These are phyloP conservation scores for Arxiozyma heterogenica DNA, from an alignment of 1,139 yeast species.

Conservation along the genomic window DNA sequence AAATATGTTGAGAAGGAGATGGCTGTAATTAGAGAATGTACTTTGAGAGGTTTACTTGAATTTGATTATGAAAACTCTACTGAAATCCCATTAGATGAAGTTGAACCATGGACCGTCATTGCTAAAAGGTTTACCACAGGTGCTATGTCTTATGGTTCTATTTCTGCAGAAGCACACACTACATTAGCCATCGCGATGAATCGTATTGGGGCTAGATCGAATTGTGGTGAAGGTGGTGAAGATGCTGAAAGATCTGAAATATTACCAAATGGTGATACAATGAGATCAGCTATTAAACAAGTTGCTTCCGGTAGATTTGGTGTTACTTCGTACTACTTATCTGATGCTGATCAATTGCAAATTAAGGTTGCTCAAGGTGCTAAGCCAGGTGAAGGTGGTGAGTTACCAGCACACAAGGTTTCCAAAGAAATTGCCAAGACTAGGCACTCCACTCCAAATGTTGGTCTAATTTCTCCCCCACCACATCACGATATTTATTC, in stretches of 20 bases:
- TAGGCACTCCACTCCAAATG: slow-evolving; percentile 94
- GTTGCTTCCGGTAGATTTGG: slow-evolving; percentile 98
- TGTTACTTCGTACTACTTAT: slow-evolving; percentile 86
- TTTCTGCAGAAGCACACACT: slow-evolving; percentile 96
- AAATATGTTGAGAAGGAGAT: slow-evolving; percentile 82
- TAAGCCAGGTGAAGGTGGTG: slow-evolving; percentile 99
- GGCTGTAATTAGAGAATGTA: slow-evolving; percentile 87
- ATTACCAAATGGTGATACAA: slow-evolving; percentile 82
- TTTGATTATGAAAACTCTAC: slow-evolving; percentile 65
- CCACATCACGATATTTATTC: slow-evolving; percentile 98
- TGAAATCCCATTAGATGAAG: slow-evolving; percentile 90
- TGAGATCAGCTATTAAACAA: slow-evolving; percentile 97
- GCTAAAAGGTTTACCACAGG: slow-evolving; percentile 96
- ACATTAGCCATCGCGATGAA: slow-evolving; percentile 98
- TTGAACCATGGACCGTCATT: slow-evolving; percentile 99
- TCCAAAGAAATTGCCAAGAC: slow-evolving; percentile 84
- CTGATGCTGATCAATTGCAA: slow-evolving; percentile 96
- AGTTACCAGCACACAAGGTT: slow-evolving; percentile 91
- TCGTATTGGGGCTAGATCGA: slow-evolving; percentile 92
- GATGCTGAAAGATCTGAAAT: slow-evolving; percentile 84
- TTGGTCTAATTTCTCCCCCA: slow-evolving; percentile 94
- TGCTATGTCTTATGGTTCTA: slow-evolving; percentile 98
- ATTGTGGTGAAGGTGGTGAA: slow-evolving; percentile 99
- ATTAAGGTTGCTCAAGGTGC: slow-evolving; percentile 99
- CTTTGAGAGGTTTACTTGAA: slow-evolving; percentile 87